Evolutionary conservation across 176 grass and related monocot species (phyloP).

Genomic region (Saccharum spontaneum): DNA sequence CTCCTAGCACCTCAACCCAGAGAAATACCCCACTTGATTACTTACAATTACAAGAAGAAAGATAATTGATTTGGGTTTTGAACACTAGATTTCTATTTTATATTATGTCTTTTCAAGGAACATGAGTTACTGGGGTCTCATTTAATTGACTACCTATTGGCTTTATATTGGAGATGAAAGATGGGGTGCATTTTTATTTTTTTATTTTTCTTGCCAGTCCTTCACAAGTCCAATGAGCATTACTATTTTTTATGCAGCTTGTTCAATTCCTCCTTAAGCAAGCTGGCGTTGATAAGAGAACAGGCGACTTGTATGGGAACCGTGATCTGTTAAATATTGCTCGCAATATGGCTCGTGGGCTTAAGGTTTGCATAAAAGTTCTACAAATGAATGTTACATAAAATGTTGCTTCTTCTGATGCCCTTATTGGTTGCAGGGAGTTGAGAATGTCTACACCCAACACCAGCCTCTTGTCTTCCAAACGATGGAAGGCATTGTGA

Average conservation of each 20-base stretch:
- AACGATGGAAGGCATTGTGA: conserved; percentile 95
- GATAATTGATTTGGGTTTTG: conserved; percentile 13
- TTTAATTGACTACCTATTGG: background rate
- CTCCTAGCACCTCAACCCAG: background rate
- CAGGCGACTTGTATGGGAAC: conserved; percentile 88
- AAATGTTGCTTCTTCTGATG: conserved; percentile 22
- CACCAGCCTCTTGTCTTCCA: conserved; percentile 95
- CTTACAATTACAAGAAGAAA: background rate
- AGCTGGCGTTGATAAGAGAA: conserved; percentile 93
- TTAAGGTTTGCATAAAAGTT: conserved; percentile 66
- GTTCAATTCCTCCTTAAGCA: conserved; percentile 97
- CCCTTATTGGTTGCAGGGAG: conserved; percentile 59
- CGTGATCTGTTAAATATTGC: conserved; percentile 97
- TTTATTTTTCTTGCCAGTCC: background rate
- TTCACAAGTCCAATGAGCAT: conserved; percentile 19
- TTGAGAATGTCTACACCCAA: conserved; percentile 97
- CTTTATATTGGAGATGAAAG: background rate
- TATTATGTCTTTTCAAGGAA: background rate
- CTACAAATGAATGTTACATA: conserved; percentile 24
- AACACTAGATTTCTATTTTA: background rate
- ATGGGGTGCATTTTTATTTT: background rate
- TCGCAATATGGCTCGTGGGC: conserved; percentile 96
- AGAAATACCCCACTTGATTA: background rate
- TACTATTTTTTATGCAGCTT: conserved; percentile 62
- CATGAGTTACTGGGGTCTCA: background rate